Evolutionary conservation across 1,284 basidiomycete species (phyloP).

Genomic region (Earliella scabrosa): DNA sequence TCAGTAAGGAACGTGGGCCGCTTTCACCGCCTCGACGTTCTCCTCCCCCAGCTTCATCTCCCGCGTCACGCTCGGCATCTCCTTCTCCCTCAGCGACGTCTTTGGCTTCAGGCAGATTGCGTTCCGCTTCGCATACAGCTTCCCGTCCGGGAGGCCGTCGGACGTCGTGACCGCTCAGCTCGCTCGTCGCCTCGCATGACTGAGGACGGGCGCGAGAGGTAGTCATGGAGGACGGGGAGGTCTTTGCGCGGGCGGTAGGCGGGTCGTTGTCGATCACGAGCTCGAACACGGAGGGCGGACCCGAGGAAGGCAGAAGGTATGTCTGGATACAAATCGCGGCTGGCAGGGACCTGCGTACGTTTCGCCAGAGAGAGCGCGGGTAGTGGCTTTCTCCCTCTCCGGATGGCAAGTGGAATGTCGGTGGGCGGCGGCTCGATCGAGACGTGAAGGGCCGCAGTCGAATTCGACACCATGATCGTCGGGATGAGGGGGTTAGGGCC

Average conservation of each 20-base stretch:
- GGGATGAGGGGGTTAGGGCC: constrained; percentile 36
- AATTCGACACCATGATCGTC: constrained; percentile 57
- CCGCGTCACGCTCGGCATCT: constrained; percentile 55
- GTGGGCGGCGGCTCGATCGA: constrained; percentile 43
- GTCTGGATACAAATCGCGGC: constrained; percentile 50
- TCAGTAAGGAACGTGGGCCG: constrained; percentile 87
- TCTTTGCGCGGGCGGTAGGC: constrained; percentile 48
- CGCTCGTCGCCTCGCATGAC: constrained; percentile 86
- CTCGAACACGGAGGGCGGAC: constrained; percentile 47
- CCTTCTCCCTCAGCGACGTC: constrained; percentile 33
- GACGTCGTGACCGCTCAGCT: constrained; percentile 80
- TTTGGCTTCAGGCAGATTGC: constrained; percentile 79
- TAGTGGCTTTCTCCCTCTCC: constrained; percentile 54
- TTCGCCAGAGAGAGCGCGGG: constrained; percentile 43
- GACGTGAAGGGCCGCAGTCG: constrained; percentile 49
- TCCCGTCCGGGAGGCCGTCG: constrained; percentile 76
- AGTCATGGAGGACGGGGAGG: constrained; percentile 41
- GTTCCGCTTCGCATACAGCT: constrained; percentile 88
- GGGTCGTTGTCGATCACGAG: constrained; percentile 55
- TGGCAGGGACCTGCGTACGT: constrained; percentile 2
- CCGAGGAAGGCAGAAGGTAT: constrained; percentile 70
- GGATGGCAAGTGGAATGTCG: constrained; percentile 47
- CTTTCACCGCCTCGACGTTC: constrained; percentile 72
- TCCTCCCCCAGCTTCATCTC: constrained; percentile 52
- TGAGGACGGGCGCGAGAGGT: constrained; percentile 35